phyloP scores from a whole-genome alignment of 2,329 filamentous ascomycete species.

The Fusarium sp. region DNA sequence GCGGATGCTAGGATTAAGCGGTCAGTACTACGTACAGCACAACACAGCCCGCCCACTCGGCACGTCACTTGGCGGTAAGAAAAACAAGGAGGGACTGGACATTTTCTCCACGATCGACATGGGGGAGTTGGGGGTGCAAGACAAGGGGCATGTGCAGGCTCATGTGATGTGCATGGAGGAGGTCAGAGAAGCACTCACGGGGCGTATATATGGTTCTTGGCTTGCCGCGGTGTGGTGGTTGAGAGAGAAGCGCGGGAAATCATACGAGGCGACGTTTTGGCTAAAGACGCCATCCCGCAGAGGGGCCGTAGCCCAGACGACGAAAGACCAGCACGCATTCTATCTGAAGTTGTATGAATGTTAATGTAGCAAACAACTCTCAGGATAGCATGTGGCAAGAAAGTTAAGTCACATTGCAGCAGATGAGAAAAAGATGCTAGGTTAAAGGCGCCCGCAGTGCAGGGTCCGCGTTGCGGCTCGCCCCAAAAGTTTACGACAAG shows the following conservation, averaged over 20 bases:
- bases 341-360: neutral
- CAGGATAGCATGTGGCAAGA: neutral
- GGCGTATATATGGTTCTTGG: slow-evolving; percentile 49
- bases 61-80: slow-evolving; percentile 8
- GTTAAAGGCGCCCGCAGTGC: neutral
- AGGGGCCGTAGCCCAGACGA: slow-evolving; percentile 18
- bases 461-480: neutral
- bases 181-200: slow-evolving; percentile 43
- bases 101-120: slow-evolving; percentile 37
- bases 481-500: neutral
- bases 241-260: slow-evolving; percentile 33
- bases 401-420: neutral
- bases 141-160: slow-evolving; percentile 7
- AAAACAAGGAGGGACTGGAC: slow-evolving; percentile 4
- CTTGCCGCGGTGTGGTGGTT: slow-evolving; percentile 37
- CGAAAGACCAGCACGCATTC: slow-evolving; percentile 17
- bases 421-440: neutral
- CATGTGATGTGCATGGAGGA: slow-evolving; percentile 3
- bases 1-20: slow-evolving; percentile 56
- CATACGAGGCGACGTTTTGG: slow-evolving; percentile 2
- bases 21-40: slow-evolving; percentile 18
- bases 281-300: slow-evolving; percentile 4
- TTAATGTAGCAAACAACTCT: neutral
- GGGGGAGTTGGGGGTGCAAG: slow-evolving; percentile 11
- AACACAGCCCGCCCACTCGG: neutral